phyloP scores from a whole-genome alignment of 164 flowering plant genomes.

The Houttuynia cordata region DNA sequence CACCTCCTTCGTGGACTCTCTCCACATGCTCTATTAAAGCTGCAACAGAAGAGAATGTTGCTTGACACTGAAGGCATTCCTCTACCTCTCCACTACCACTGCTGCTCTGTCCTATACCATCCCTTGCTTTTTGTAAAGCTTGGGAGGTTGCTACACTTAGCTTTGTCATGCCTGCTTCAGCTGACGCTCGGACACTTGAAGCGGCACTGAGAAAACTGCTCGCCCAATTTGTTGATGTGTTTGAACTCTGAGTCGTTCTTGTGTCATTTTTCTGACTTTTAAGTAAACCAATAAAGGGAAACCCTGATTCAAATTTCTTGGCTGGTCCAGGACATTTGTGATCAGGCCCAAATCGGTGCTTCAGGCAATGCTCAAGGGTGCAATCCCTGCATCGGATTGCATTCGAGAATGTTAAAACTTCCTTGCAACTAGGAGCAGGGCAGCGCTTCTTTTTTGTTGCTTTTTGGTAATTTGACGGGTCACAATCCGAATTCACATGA shows the following conservation, averaged over 20 bases:
- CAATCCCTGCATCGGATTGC: constrained; percentile 84
- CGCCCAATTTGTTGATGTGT: constrained; percentile 50
- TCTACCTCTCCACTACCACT: constrained; percentile 28
- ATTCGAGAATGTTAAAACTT: constrained; percentile 73
- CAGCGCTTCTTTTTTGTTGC: constrained; percentile 75
- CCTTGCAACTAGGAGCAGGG: constrained; percentile 78
- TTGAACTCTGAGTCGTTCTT: constrained; percentile 14
- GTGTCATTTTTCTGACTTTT: constrained; percentile 41
- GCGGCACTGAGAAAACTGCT: constrained; percentile 56
- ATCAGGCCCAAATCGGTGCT: constrained; percentile 89
- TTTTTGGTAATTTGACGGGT: constrained; percentile 84
- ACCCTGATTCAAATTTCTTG: constrained; percentile 42
- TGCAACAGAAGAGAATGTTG: constrained; percentile 48
- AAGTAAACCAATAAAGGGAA: constrained; percentile 36
- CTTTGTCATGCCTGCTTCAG: constrained; percentile 69
- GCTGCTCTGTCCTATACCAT: constrained; percentile 30
- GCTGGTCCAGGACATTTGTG: constrained; percentile 79
- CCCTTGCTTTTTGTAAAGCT: constrained; percentile 32
- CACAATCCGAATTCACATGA: constrained; percentile 85
- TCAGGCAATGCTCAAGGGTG: constrained; percentile 66
- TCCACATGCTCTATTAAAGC: constrained; percentile 65
- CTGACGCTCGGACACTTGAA: constrained; percentile 56
- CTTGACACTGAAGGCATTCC: constrained; percentile 60
- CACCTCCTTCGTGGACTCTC: constrained; percentile 52
- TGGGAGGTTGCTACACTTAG: constrained; percentile 60